Conservation (phyloP, 2,329 filamentous ascomycete species). For the Aspergillus udagawae region DNA sequence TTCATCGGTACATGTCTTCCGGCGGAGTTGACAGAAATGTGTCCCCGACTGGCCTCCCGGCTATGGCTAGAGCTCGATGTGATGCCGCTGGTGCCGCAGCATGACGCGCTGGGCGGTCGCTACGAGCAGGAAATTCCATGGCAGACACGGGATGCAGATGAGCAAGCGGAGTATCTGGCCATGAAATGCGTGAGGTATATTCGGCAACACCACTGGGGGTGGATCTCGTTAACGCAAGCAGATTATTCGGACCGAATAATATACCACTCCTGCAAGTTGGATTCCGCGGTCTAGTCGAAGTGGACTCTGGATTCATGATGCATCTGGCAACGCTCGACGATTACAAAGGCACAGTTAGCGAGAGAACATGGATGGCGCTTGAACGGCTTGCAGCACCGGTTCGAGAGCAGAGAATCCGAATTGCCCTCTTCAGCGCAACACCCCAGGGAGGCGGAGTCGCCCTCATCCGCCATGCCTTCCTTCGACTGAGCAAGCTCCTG, state of each 20-base stretch:
- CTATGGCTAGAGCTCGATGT: slow-evolving; percentile 76
- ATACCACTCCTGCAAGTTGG: slow-evolving; percentile 65
- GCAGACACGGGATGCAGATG: slow-evolving; percentile 62
- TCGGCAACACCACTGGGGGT: neutral
- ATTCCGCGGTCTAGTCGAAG: slow-evolving; percentile 65
- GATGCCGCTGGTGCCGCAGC: slow-evolving; percentile 59
- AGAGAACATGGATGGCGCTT: slow-evolving; percentile 62
- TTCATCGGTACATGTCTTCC: slow-evolving; percentile 70
- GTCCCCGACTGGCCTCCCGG: slow-evolving; percentile 63
- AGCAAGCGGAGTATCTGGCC: slow-evolving; percentile 77
- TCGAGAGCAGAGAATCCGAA: slow-evolving; percentile 59
- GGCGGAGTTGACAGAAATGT: slow-evolving; percentile 54
- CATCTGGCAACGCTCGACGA: slow-evolving; percentile 55
- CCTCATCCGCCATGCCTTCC: slow-evolving; percentile 73
- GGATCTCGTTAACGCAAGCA: slow-evolving; percentile 23
- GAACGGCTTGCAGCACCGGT: slow-evolving; percentile 61
- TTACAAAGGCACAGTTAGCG: slow-evolving; percentile 59
- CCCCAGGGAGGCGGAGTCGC: slow-evolving; percentile 80
- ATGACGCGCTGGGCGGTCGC: slow-evolving; percentile 9
- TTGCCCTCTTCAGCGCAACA: slow-evolving; percentile 76
- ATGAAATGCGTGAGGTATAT: slow-evolving; percentile 70
- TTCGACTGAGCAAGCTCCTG: slow-evolving; percentile 64
- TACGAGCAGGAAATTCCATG: slow-evolving; percentile 35
- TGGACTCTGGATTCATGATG: slow-evolving; percentile 63
- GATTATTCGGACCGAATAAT: slow-evolving; percentile 68